Conservation (phyloP, 75 land plant species). For the Larix kaempferi region DNA sequence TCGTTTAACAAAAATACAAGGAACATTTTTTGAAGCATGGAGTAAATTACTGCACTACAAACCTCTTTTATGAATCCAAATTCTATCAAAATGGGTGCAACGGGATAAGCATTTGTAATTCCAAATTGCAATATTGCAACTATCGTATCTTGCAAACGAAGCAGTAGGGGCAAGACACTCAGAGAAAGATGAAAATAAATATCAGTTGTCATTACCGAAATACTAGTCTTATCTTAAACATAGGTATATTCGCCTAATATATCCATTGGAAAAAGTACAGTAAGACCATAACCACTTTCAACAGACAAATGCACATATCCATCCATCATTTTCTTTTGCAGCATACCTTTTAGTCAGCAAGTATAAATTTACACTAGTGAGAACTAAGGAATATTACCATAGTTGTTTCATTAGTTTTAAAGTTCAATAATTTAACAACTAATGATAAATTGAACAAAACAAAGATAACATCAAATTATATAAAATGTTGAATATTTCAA, state of each 20-base stretch:
- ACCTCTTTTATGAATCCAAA: conserved; percentile 88
- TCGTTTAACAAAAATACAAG: background rate
- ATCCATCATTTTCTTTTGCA: conserved; percentile 77
- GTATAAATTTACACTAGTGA: background rate
- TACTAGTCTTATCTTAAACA: conserved; percentile 66
- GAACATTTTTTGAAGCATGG: background rate
- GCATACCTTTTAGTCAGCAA: conserved; percentile 67
- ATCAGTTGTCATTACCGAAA: conserved; percentile 61
- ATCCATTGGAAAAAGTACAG: conserved; percentile 84
- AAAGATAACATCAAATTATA: no score
- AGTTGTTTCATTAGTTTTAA: background rate
- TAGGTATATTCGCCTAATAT: conserved; percentile 81
- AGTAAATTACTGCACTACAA: background rate
- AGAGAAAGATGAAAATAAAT: conserved; percentile 74
- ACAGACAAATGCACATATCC: conserved; percentile 74
- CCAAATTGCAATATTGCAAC: conserved; percentile 58
- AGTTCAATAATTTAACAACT: no score
- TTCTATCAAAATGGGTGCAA: conserved; percentile 75
- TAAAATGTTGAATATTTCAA: no score
- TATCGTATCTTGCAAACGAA: conserved; percentile 73
- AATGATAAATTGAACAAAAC: no score
- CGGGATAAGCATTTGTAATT: conserved; percentile 52
- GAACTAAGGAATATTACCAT: background rate
- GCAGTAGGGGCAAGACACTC: conserved; percentile 72
- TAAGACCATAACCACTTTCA: conserved; percentile 90